Evolutionary conservation across 345 rosid genomes (phyloP).

Genomic region (Orychophragmus violaceus): DNA sequence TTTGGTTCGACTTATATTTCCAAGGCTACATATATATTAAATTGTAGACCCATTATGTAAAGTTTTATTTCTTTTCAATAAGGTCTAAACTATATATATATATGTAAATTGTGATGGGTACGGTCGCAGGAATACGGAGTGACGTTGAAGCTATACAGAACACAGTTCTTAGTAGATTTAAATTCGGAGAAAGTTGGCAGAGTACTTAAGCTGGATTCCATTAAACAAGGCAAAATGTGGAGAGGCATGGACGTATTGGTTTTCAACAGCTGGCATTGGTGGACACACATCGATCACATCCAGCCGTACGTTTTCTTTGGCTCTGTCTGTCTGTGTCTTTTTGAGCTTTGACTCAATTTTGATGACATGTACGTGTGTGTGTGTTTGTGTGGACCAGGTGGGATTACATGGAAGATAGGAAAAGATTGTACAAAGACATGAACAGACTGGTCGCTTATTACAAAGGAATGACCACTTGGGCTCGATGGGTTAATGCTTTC

Average conservation of each 20-base stretch:
- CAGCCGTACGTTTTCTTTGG: constrained; percentile 52
- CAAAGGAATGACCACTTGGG: constrained; percentile 91
- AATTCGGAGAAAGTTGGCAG: constrained; percentile 38
- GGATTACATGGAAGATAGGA: constrained; percentile 67
- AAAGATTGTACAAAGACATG: constrained; percentile 63
- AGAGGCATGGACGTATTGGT: constrained; percentile 80
- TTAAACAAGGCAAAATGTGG: constrained; percentile 61
- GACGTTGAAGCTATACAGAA: constrained; percentile 45
- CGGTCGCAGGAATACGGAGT: constrained; percentile 58
- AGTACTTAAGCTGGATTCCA: constrained; percentile 69
- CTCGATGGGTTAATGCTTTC: constrained; percentile 69
- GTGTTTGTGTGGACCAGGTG: constrained; percentile 45
- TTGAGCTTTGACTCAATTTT: background rate
- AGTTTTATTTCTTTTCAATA: background rate
- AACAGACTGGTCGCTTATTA: constrained; percentile 72
- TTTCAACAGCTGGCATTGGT: constrained; percentile 94
- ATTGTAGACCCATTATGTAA: background rate
- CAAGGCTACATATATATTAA: background rate
- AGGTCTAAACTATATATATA: background rate
- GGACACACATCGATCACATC: constrained; percentile 67
- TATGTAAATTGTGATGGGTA: background rate
- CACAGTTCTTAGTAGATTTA: constrained; percentile 65
- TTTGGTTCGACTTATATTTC: too few relatives aligned
- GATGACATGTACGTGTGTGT: background rate
- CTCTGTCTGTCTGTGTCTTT: background rate